These are phyloP conservation scores for Ceratocystis huliohia DNA, from an alignment of 2,329 filamentous ascomycete species.

Conservation along the genomic window DNA sequence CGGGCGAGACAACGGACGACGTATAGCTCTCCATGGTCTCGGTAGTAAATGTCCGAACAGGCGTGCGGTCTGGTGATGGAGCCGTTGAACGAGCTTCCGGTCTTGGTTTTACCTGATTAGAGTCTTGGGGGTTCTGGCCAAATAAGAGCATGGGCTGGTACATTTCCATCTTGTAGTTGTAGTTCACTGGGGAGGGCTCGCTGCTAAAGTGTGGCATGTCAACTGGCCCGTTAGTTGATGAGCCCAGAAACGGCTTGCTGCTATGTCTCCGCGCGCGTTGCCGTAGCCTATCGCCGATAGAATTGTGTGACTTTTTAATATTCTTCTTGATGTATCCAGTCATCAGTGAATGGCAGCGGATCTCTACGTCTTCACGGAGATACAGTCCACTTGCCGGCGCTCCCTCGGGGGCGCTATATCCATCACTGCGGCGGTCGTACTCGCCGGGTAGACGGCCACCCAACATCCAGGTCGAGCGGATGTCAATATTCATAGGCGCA, in stretches of 20 bases:
- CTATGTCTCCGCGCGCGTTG: neutral
- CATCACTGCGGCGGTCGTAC: constrained; percentile 49
- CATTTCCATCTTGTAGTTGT: constrained; percentile 12
- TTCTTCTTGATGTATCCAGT: constrained; percentile 69
- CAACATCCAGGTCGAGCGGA: constrained; percentile 65
- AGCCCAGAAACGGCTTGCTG: constrained; percentile 5
- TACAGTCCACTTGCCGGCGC: constrained; percentile 59
- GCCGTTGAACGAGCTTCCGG: neutral
- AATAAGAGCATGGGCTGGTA: constrained; percentile 13
- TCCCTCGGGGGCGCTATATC: constrained; percentile 40
- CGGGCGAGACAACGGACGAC: constrained; percentile 14
- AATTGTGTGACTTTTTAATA: constrained; percentile 59
- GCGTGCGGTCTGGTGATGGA: neutral
- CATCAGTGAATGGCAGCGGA: constrained; percentile 68
- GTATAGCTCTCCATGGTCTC: constrained; percentile 19
- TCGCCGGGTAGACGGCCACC: constrained; percentile 61
- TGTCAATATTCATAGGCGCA: constrained; percentile 68
- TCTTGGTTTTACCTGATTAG: neutral
- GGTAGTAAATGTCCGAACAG: constrained; percentile 11
- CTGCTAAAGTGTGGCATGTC: neutral
- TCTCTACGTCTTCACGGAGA: constrained; percentile 69
- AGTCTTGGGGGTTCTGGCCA: neutral
- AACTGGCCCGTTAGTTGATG: neutral
- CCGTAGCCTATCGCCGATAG: constrained; percentile 39
- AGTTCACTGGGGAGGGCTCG: constrained; percentile 5